These are phyloP conservation scores for Yamagishiella unicocca DNA, from an alignment of 139 green algal species.

Conservation along the genomic window DNA sequence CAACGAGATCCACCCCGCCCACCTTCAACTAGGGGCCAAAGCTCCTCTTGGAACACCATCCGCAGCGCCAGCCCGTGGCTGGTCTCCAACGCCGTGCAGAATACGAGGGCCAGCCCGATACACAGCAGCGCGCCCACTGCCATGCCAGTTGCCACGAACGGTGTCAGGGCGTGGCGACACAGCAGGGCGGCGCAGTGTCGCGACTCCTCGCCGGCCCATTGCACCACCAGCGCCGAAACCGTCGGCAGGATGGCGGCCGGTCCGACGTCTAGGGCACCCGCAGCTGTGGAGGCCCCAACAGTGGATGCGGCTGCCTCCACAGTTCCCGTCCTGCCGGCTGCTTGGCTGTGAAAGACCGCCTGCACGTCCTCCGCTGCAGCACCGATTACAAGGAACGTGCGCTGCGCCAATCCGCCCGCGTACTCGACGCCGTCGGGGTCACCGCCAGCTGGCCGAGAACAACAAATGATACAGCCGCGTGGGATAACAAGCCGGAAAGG, in stretches of 20 bases:
- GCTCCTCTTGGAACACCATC: conserved; percentile 30
- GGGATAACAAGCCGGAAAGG: no score
- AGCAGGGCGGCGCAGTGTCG: conserved; percentile 36
- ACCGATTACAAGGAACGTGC: conserved; percentile 52
- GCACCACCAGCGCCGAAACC: conserved; percentile 45
- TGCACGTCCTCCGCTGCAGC: conserved; percentile 53
- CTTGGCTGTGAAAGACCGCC: conserved; percentile 49
- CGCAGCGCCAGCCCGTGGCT: conserved; percentile 49
- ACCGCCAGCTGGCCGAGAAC: conserved; percentile 8
- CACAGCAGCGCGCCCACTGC: conserved; percentile 35
- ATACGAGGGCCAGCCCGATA: conserved; percentile 40
- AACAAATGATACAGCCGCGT: not conserved
- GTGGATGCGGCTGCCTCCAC: no score
- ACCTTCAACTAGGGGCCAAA: conserved; percentile 51
- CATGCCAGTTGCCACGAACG: conserved; percentile 39
- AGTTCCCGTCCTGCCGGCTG: no score
- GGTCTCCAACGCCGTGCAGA: conserved; percentile 50
- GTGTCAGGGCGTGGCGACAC: conserved; percentile 46
- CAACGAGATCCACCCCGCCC: not conserved
- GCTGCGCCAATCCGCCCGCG: conserved; percentile 55
- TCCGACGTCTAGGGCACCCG: no score
- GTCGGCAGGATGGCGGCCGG: not conserved
- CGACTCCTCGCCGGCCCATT: conserved; percentile 54
- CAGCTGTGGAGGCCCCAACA: no score
- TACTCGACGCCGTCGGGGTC: conserved; percentile 63